These are phyloP conservation scores for Cryptococcus jaspeensis DNA, from an alignment of 1,284 basidiomycete species.

Conservation along the genomic window DNA sequence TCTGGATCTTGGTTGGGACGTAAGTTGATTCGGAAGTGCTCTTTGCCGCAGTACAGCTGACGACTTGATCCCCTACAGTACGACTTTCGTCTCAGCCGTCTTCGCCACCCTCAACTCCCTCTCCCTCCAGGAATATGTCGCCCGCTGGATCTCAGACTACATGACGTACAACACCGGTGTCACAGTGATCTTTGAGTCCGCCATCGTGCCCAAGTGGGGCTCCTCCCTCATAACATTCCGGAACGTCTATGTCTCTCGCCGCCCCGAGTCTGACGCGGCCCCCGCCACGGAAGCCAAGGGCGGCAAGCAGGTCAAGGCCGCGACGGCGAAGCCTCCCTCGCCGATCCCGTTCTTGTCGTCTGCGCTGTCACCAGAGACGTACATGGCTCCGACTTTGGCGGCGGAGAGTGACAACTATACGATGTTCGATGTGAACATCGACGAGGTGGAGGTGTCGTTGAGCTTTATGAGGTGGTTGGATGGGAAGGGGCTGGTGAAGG, in stretches of 20 bases:
- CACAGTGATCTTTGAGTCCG: slow-evolving; percentile 93
- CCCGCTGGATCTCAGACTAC: slow-evolving; percentile 85
- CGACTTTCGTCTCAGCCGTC: slow-evolving; percentile 91
- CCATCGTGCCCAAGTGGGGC: slow-evolving; percentile 97
- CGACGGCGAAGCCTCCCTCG: slow-evolving; percentile 36
- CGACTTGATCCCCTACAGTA: slow-evolving; percentile 55
- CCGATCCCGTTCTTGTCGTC: slow-evolving; percentile 43
- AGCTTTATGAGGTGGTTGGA: slow-evolving; percentile 91
- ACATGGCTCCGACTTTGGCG: slow-evolving; percentile 30
- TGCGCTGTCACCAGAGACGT: slow-evolving; percentile 37
- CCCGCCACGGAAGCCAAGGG: slow-evolving; percentile 53
- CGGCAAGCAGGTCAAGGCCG: slow-evolving; percentile 18
- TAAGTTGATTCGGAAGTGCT: slow-evolving; percentile 53
- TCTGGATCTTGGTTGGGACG: slow-evolving; percentile 92
- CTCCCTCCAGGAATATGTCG: slow-evolving; percentile 88
- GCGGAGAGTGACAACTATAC: slow-evolving; percentile 62
- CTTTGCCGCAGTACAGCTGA: slow-evolving; percentile 8
- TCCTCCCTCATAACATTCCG: slow-evolving; percentile 94
- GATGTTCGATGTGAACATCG: slow-evolving; percentile 86
- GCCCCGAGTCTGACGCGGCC: slow-evolving; percentile 54
- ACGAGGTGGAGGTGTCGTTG: slow-evolving; percentile 94
- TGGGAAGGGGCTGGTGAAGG: slow-evolving; percentile 88
- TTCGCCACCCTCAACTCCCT: slow-evolving; percentile 88
- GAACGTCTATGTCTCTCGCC: slow-evolving; percentile 89
- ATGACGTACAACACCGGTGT: slow-evolving; percentile 90